Base-by-base conservation (phyloP, 768 basidiomycete genomes). In the Tylopilus cervinicoccineus region DNA sequence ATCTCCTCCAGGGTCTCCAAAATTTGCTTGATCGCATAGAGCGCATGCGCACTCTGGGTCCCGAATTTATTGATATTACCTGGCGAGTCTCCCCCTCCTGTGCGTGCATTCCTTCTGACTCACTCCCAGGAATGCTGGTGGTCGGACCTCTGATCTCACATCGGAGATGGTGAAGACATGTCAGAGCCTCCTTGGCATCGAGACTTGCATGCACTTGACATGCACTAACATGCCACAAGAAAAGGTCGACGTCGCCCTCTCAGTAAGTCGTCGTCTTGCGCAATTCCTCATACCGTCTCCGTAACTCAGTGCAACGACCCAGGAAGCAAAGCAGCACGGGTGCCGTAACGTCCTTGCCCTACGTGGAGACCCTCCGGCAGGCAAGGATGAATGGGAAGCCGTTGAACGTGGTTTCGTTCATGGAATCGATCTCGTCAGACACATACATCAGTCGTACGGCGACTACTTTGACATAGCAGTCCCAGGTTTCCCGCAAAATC, bases 161-260 rank as follows among this genome's bases (percentile, higher is more conserved):
- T 84, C 89, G 5, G 90, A 93, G 60, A 83, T 97, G 74, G 91
- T 96, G 52, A 93, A 93, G 70, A 91, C 88, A 34, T 95, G 93
- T 64, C 93, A 97, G 70, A 77, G 88, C 39, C 70, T 90, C 32
- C 90, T 98, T 67, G 96, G 94, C 0, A 77, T 98, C 20, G 93
- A 98, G 71, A 95, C 93, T 24, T 97, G 93, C 72, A 93, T 99
- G 92, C 96, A 99, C 70, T 70, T 99, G 57, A 98, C 95, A 38
- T 98, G 96, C 65, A 98, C 96, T 42, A 96, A 95, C 71, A 96
- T 99, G 93, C 92, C 93, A n/a, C 77, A 78, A 62, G 86, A 89
- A 66, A 97, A 98, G 65, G 87, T 99, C 19, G 93, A 96, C 70
- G 81, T 85, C 59, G 93, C 95, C 27, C 71, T 99, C 38, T 71